Base-by-base conservation (phyloP, 208 protist genomes). In the Leishmania gerbilli region DNA sequence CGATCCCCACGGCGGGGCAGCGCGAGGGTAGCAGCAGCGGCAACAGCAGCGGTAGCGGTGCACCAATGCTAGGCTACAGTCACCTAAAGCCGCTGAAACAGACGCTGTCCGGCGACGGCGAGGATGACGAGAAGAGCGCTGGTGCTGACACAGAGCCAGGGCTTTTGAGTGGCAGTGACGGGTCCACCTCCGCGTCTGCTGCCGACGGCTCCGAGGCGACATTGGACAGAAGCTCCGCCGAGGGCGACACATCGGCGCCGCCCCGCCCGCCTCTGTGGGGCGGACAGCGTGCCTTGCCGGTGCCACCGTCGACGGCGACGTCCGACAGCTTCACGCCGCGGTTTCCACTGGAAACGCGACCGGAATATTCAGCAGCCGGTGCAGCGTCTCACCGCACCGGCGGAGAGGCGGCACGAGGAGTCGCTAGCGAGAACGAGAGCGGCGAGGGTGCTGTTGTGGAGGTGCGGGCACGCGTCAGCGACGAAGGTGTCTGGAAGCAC, bases 31-130 rank as follows among this genome's bases (percentile, higher is more conserved):
- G 42, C 76, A 71, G 56, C 76, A 71, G 56, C 81, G 60, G n/a
- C 62, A 60, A 51, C 60, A 80, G 64, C 27, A 79, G 80, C 64
- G 47, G n/a, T 49, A 79, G 74, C 74, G 78, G 82, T 53, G 60
- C 77, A n/a, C 82, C 82, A 13, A 79, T 82, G 82, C 55, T 85
- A 3, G 82, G 76, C 58, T 85, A 82, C 82, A 85, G 82, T 49
- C 77, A 85, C 27, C 72, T 85, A 51, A 85, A 85, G 72, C 82
- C 77, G 2, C 49, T 56, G 31, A 60, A 69, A 24, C n/a, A 45
- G 51, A 8, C 42, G 45, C n/a, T 1, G 37, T 31, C 47, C 7
- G 34, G 31, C 4, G 68, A 76, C 55, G 76, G 45, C 42, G 58
- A 71, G 24, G 75, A 51, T 15, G 47, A 68, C 13, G 53, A n/a